Conservation (phyloP, 108 stramenopile species). For the Seminavis robusta region DNA sequence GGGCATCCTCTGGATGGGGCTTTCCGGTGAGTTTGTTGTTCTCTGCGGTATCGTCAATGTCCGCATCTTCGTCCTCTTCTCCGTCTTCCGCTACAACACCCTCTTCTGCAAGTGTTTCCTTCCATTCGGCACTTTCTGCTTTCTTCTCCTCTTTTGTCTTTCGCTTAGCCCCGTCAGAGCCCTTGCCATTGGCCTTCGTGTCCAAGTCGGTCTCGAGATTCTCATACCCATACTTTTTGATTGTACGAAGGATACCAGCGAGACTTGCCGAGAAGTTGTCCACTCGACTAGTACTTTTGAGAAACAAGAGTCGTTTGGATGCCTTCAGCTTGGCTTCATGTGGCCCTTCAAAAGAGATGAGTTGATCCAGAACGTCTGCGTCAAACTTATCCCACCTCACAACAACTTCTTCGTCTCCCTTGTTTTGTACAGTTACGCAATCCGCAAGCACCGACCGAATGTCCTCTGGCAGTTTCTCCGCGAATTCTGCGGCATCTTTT, state of each 20-base stretch:
- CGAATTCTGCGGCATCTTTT: conserved; percentile 56
- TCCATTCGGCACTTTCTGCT: conserved; percentile 69
- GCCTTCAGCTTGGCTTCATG: conserved; percentile 58
- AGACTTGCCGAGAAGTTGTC: conserved; percentile 87
- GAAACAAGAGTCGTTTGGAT: conserved; percentile 53
- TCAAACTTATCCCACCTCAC: conserved; percentile 88
- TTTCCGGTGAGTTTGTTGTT: conserved; percentile 79
- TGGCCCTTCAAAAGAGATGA: conserved; percentile 46
- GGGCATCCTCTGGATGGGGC: conserved; percentile 72
- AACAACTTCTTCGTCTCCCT: conserved; percentile 23
- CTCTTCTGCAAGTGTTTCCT: conserved; percentile 76
- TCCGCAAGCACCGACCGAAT: conserved; percentile 48
- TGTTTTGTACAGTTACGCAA: conserved; percentile 37
- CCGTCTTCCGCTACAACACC: conserved; percentile 48
- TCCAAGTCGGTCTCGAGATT: conserved; percentile 20
- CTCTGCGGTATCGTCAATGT: conserved; percentile 75
- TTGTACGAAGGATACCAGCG: conserved; percentile 77
- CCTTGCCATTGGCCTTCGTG: conserved; percentile 3
- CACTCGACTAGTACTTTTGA: conserved; percentile 52
- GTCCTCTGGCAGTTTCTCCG: conserved; percentile 43
- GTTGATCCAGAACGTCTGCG: conserved; percentile 75
- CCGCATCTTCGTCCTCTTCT: conserved; percentile 30
- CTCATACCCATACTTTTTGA: conserved; percentile 70
- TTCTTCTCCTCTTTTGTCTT: conserved; percentile 78
- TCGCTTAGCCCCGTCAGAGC: too few relatives aligned